phyloP scores from a whole-genome alignment of 2,329 filamentous ascomycete species.

The Pseudocercospora eumusae region DNA sequence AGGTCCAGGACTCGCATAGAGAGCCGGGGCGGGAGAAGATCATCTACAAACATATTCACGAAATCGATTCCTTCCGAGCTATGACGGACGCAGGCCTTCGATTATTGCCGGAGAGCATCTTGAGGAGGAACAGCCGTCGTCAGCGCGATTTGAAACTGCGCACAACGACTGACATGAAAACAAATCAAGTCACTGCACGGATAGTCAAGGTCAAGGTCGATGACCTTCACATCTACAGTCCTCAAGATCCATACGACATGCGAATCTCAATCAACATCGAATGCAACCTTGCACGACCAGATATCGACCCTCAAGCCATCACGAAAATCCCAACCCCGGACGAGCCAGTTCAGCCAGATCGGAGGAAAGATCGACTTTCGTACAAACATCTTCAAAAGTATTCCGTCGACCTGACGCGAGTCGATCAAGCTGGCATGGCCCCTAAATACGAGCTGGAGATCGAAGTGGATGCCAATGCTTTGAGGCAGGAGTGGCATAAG shows the following conservation, averaged over 20 bases:
- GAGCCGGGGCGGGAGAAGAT: slow-evolving; percentile 60
- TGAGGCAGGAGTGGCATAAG: slow-evolving; percentile 66
- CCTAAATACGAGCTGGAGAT: slow-evolving; percentile 83
- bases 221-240: slow-evolving; percentile 81
- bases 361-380: slow-evolving; percentile 80
- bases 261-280: slow-evolving; percentile 94
- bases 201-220: slow-evolving; percentile 87
- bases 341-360: slow-evolving; percentile 41
- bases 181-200: slow-evolving; percentile 66
- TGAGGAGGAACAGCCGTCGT: slow-evolving; percentile 39
- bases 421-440: slow-evolving; percentile 56
- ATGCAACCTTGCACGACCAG: slow-evolving; percentile 62
- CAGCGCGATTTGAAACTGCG: slow-evolving; percentile 66
- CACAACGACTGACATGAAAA: slow-evolving; percentile 63
- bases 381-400: slow-evolving; percentile 80
- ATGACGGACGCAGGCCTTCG: slow-evolving; percentile 62
- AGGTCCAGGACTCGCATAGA: slow-evolving; percentile 47
- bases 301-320: slow-evolving; percentile 59
- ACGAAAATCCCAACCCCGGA: slow-evolving; percentile 54
- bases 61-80: slow-evolving; percentile 82
- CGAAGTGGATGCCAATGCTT: slow-evolving; percentile 65
- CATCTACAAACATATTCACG: slow-evolving; percentile 77
- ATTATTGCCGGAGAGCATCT: slow-evolving; percentile 56
- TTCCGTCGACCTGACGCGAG: slow-evolving; percentile 90
- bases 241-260: slow-evolving; percentile 77